Conservation (phyloP, 768 basidiomycete genomes). For the Hericium erinaceus region DNA sequence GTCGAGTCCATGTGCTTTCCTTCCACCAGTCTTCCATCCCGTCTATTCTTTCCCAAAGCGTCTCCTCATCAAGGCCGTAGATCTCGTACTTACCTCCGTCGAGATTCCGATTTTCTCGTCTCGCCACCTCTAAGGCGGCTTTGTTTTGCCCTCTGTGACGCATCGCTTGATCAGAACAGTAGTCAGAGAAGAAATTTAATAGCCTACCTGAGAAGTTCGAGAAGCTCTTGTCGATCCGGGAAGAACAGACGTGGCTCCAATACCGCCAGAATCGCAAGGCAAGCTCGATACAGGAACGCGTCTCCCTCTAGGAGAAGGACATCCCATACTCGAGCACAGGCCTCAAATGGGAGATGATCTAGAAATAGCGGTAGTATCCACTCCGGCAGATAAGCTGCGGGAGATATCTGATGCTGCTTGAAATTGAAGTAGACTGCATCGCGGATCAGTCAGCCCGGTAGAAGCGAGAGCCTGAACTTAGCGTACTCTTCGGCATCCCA, state of each 20-base stretch:
- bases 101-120: constrained; percentile 51
- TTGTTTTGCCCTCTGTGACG: constrained; percentile 64
- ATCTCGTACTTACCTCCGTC: constrained; percentile 78
- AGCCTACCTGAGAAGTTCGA: constrained; percentile 63
- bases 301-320: constrained; percentile 83
- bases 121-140: constrained; percentile 76
- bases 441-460: neutral
- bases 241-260: constrained; percentile 85
- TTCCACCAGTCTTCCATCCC: constrained; percentile 90
- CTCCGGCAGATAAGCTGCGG: constrained; percentile 69
- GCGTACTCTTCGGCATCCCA: constrained; percentile 85
- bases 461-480: too few relatives aligned
- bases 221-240: constrained; percentile 68
- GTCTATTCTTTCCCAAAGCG: constrained; percentile 74
- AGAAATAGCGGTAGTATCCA: constrained; percentile 80
- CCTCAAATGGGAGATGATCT: constrained; percentile 85
- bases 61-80: constrained; percentile 80
- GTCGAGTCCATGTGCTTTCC: constrained; percentile 78
- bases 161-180: constrained; percentile 1
- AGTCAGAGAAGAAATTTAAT: neutral
- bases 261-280: constrained; percentile 74
- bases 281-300: constrained; percentile 77
- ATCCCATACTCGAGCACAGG: constrained; percentile 85
- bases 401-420: constrained; percentile 87
- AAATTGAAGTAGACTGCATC: constrained; percentile 86